phyloP scores from a whole-genome alignment of 2,329 filamentous ascomycete genomes.

The Paecilomyces sp. region DNA sequence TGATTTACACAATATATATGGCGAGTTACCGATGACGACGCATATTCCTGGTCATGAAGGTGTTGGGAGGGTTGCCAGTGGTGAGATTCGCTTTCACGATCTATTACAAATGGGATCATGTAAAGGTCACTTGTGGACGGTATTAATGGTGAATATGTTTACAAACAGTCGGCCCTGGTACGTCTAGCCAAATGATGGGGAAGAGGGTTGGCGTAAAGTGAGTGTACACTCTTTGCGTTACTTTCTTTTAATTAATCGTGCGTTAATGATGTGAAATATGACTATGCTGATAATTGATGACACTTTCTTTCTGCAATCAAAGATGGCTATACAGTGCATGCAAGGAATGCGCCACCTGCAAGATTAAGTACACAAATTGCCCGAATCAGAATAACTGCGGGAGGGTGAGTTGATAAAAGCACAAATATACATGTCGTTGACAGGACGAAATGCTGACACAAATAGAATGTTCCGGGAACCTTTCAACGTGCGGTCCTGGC shows the following conservation, averaged over 20 bases:
- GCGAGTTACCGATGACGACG: conserved; percentile 25
- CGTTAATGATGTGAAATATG: not conserved
- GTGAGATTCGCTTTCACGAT: not conserved
- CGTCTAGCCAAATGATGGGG: not conserved
- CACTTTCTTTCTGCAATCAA: not conserved
- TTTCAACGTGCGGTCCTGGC: conserved; percentile 4
- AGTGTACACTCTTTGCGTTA: not conserved
- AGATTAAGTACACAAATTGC: conserved; percentile 8
- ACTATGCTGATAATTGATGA: not conserved
- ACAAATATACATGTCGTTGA: not conserved
- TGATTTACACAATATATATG: conserved; percentile 29
- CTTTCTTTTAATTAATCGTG: too few species aligned
- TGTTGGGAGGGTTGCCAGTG: conserved; percentile 25
- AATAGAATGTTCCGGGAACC: conserved; percentile 6
- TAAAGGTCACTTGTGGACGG: too few species aligned
- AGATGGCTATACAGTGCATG: conserved; percentile 9
- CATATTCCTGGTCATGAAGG: conserved; percentile 34
- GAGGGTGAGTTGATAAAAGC: not conserved
- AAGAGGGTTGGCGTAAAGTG: not conserved
- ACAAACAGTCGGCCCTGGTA: not conserved
- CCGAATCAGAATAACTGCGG: conserved; percentile 7
- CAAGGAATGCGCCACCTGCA: conserved; percentile 6
- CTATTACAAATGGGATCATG: not conserved
- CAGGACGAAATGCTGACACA: not conserved
- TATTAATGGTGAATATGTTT: too few species aligned